A percentile compares a stretch with the other conserved stretches of the same genome.
These are phyloP conservation scores for Neurospora sp. DNA, from an alignment of 495 filamentous ascomycete species.

Conservation along the genomic window DNA sequence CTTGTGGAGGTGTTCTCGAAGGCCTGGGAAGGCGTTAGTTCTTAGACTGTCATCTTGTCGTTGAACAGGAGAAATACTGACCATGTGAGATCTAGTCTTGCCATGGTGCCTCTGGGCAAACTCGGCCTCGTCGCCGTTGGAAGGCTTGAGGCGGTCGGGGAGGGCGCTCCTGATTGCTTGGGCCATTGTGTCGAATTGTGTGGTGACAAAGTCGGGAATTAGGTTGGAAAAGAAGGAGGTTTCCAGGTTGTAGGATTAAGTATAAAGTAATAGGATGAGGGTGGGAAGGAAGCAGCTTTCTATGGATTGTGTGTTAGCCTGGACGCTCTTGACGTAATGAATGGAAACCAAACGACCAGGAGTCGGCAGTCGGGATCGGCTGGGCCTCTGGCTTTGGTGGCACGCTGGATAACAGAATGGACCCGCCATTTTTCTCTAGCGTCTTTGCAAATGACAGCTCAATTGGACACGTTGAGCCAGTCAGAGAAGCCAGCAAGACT, in stretches of 20 bases:
- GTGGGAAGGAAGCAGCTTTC: not conserved
- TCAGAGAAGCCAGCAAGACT: not conserved
- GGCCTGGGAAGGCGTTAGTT: slow-evolving; percentile 46
- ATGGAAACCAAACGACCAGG: not conserved
- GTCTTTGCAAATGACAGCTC: not conserved
- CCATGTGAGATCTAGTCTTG: slow-evolving; percentile 93
- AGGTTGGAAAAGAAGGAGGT: slow-evolving; percentile 1
- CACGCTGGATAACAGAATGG: not conserved
- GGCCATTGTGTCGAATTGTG: slow-evolving; percentile 47
- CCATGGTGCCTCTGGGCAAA: slow-evolving; percentile 72
- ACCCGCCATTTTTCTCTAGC: not conserved
- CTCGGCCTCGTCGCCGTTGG: slow-evolving; percentile 41
- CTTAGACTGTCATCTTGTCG: slow-evolving; percentile 6
- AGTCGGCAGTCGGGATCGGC: not conserved
- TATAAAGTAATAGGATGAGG: not conserved
- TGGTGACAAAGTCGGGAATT: not conserved
- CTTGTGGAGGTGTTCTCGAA: slow-evolving; percentile 99
- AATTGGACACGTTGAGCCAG: not conserved
- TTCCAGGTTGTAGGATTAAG: not conserved
- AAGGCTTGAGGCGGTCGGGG: slow-evolving; percentile 69
- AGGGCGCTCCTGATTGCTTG: slow-evolving; percentile 55
- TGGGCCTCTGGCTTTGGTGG: not conserved
- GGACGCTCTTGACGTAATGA: not conserved
- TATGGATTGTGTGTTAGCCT: slow-evolving; percentile 1
- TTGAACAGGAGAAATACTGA: slow-evolving; percentile 43